Evolutionary conservation across 805 yeast genomes (phyloP).

Genomic region (Scheffersomyces stipitis): DNA sequence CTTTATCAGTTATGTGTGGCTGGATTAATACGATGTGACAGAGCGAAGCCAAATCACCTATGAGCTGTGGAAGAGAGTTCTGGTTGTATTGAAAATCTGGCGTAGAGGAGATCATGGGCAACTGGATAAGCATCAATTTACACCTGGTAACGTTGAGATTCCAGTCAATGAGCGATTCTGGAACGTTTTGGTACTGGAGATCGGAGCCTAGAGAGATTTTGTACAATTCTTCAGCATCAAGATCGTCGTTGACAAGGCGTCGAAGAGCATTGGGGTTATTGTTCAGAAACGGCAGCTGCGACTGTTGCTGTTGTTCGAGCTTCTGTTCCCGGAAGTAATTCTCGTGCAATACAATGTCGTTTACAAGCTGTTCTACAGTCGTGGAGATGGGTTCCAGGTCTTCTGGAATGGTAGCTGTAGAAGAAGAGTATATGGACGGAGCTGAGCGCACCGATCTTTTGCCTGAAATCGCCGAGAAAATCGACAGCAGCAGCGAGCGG

Average conservation of each 20-base stretch:
- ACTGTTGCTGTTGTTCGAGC: slow-evolving; percentile 7
- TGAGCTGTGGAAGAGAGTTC: slow-evolving; percentile 36
- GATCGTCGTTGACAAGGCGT: slow-evolving; percentile 9
- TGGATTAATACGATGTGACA: slow-evolving; percentile 41
- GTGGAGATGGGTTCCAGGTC: slow-evolving; percentile 42
- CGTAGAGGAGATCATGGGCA: slow-evolving; percentile 38
- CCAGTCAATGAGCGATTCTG: slow-evolving; percentile 51
- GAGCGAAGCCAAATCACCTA: slow-evolving; percentile 41
- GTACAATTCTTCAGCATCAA: slow-evolving; percentile 28
- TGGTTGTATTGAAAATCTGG: slow-evolving; percentile 35
- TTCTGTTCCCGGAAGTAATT: slow-evolving; percentile 19
- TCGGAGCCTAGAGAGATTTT: slow-evolving; percentile 43
- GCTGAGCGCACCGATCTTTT: slow-evolving; percentile 43
- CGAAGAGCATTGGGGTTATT: slow-evolving; percentile 1
- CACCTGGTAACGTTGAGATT: slow-evolving; percentile 51
- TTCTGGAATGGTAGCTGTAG: slow-evolving; percentile 47
- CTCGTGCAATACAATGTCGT: slow-evolving; percentile 42
- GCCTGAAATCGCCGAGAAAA: slow-evolving; percentile 28
- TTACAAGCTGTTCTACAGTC: slow-evolving; percentile 44
- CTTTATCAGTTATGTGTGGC: slow-evolving; percentile 43
- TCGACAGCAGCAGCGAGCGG: slow-evolving; percentile 36
- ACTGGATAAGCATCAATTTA: slow-evolving; percentile 39
- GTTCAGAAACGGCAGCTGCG: slow-evolving; percentile 6
- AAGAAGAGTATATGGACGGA: slow-evolving; percentile 40
- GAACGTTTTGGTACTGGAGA: slow-evolving; percentile 35